A percentile compares a stretch with the other conserved stretches of the same genome.
Evolutionary conservation across 2,329 filamentous ascomycete genomes (phyloP).

Genomic region (Pyrenophora teres): DNA sequence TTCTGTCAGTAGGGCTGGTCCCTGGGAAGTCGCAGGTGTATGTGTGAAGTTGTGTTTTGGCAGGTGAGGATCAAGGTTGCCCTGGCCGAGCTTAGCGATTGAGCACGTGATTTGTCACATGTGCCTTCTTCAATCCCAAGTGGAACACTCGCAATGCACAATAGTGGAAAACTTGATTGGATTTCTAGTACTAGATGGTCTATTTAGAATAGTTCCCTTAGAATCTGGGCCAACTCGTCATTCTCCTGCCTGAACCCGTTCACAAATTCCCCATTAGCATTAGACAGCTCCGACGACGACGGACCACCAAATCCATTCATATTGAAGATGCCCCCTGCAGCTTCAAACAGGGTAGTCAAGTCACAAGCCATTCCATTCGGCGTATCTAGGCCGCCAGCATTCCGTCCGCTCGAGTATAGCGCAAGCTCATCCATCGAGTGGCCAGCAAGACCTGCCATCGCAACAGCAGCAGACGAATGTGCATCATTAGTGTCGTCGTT

Average conservation of each 20-base stretch:
- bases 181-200: background rate
- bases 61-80: slow-evolving; percentile 20
- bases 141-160: too few relatives aligned
- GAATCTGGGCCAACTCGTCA: slow-evolving; percentile 63
- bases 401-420: slow-evolving; percentile 50
- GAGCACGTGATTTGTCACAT: slow-evolving; percentile 19
- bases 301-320: slow-evolving; percentile 25
- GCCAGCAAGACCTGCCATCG: slow-evolving; percentile 68
- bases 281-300: slow-evolving; percentile 41
- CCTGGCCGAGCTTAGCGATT: slow-evolving; percentile 24
- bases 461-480: slow-evolving; percentile 65
- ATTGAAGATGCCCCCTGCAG: slow-evolving; percentile 58
- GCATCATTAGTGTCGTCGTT: slow-evolving; percentile 56
- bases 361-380: slow-evolving; percentile 67
- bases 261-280: slow-evolving; percentile 49
- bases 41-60: slow-evolving; percentile 16
- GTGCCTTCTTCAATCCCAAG: background rate
- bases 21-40: slow-evolving; percentile 4
- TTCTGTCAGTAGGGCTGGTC: slow-evolving; percentile 5
- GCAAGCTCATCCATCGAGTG: slow-evolving; percentile 64
- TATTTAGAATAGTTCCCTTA: slow-evolving; percentile 62
- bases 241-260: slow-evolving; percentile 61
- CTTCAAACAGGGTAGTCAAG: slow-evolving; percentile 66
- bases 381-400: slow-evolving; percentile 49
- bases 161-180: too few relatives aligned